Evolutionary conservation across 164 flowering plant genomes (phyloP), one percentile per base, ranked within the genome.

Genomic region (Chimonanthus salicifolius): DNA sequence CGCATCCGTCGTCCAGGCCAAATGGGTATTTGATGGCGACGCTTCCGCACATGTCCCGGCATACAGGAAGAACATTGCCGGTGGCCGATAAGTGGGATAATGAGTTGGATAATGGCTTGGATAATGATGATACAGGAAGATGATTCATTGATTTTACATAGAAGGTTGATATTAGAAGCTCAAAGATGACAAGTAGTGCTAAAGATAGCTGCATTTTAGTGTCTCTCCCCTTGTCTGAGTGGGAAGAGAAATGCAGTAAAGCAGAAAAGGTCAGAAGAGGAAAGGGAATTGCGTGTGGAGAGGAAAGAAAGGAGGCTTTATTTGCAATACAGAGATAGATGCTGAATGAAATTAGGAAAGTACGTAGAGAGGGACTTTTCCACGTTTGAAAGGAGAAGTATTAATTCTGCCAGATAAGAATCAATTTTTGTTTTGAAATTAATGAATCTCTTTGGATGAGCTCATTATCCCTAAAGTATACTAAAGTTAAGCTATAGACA

Each of bases 1-100:
- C 98, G 81, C 98, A 94, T 44, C 98, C 98, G 51, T 91, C 92
- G 81, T 87, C 93, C 18, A 90, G 45, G 54, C 89, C 85, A 76
- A 94, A 89, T 0, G 98, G 98, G 90, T 87, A 89, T 69, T 82
- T 79, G n/a, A 94, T 79, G 51, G 86, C 63, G 15, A 89, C 80
- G 82, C 62, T 64, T 73, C 89, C 90, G 84, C 98, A 94, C 74
- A 72, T 68, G 77, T 33, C 79, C 2, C 90, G 84, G 82, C 98
- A 93, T 2, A 70, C 45, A 58, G 84, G 50, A 77, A 71, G 69
- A 33, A 33, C 33, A 33, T 33, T 33, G 33, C 33, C 33, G 33
- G 33, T 33, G 33, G 33, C 33, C 33, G 33, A 33, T 33, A 33
- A 33, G 1, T 33, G 33, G 33, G 33, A 33, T 0, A 33, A 33